Conservation (phyloP, 495 filamentous ascomycete genomes). For the Antarctomyces pellizariae region DNA sequence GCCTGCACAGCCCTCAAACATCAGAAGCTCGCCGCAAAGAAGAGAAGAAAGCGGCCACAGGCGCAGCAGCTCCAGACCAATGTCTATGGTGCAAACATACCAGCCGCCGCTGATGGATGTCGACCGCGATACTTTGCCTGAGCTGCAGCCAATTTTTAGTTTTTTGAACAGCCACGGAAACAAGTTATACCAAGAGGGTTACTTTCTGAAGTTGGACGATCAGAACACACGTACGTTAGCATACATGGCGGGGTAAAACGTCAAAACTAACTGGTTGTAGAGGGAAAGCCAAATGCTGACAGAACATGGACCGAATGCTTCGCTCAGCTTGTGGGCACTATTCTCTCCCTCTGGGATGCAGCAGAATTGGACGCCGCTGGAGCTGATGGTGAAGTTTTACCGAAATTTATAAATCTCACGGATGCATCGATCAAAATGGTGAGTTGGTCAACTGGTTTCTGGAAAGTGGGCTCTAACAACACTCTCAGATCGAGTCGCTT, state of each 20-base stretch:
- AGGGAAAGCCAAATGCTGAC: constrained; percentile 65
- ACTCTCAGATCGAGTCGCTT: constrained; percentile 58
- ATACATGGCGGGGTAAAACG: background rate
- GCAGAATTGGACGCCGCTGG: constrained; percentile 75
- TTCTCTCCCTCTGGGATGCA: constrained; percentile 90
- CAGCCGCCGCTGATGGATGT: constrained; percentile 77
- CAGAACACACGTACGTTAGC: constrained; percentile 54
- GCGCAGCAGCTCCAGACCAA: constrained; percentile 24
- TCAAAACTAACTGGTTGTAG: constrained; percentile 23
- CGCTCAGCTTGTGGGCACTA: constrained; percentile 84
- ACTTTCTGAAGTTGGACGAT: constrained; percentile 89
- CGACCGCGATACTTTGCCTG: constrained; percentile 61
- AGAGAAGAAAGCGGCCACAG: constrained; percentile 11
- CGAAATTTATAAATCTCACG: constrained; percentile 90
- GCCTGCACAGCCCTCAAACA: constrained; percentile 2
- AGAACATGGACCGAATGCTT: constrained; percentile 93
- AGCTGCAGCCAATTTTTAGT: constrained; percentile 82
- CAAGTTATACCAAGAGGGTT: constrained; percentile 93
- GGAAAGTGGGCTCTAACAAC: constrained; percentile 4
- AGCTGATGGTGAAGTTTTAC: constrained; percentile 61
- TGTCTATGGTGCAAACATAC: constrained; percentile 52
- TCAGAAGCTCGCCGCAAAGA: background rate
- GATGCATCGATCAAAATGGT: constrained; percentile 98
- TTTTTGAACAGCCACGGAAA: constrained; percentile 88
- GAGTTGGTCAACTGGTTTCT: constrained; percentile 8